Percentiles rank a stretch among this genome's conserved stretches.
phyloP scores from a whole-genome alignment of 176 grass and related monocot genomes.

The Chrysopogon serrulatus region DNA sequence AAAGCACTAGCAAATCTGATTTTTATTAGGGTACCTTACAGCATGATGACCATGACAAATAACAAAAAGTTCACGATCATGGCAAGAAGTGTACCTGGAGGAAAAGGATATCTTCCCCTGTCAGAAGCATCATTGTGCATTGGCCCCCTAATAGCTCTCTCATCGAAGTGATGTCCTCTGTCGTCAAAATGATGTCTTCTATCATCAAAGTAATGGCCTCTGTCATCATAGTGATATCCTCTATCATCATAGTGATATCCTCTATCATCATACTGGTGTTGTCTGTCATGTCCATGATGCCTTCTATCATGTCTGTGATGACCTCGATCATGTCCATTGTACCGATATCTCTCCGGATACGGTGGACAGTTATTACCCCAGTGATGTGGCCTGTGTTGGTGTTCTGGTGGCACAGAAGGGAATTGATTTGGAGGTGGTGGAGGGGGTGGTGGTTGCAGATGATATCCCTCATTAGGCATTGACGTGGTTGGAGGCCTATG shows the following conservation, averaged over 20 bases:
- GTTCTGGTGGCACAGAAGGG: constrained; percentile 49
- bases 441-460: constrained; percentile 66
- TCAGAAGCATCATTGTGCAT: constrained; percentile 54
- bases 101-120: constrained; percentile 45
- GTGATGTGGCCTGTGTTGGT: constrained; percentile 43
- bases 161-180: constrained; percentile 38
- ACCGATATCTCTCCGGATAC: constrained; percentile 41
- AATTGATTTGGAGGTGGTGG: constrained; percentile 54
- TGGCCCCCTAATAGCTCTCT: constrained; percentile 52
- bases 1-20: neutral
- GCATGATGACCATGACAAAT: neutral
- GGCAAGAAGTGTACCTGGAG: constrained; percentile 29
- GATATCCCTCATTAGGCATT: constrained; percentile 58
- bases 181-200: constrained; percentile 36
- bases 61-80: neutral
- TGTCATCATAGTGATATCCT: constrained; percentile 21
- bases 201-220: constrained; percentile 26
- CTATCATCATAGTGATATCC: constrained; percentile 28
- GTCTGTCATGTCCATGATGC: constrained; percentile 47
- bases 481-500: constrained; percentile 39
- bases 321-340: constrained; percentile 39
- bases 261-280: constrained; percentile 48
- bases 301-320: constrained; percentile 41
- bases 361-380: constrained; percentile 41
- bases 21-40: neutral